A percentile compares a stretch with the other conserved stretches of the same genome.
phyloP scores from a whole-genome alignment of 345 rosid genomes.

The Heritiera fomes region DNA sequence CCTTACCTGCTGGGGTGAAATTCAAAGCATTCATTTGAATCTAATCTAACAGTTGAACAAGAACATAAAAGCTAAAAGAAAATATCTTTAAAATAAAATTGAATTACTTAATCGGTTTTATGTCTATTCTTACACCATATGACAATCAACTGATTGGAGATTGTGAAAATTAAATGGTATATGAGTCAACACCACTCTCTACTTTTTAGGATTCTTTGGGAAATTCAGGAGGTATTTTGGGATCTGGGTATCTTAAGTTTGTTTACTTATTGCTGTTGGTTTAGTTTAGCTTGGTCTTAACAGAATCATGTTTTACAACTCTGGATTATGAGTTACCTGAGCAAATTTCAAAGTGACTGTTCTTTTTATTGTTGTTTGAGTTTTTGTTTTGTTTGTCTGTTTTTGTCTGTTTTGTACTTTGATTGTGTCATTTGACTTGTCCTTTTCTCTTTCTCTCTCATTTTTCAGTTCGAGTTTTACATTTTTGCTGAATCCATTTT shows the following conservation, averaged over 20 bases:
- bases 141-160: conserved; percentile 23
- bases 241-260: conserved; percentile 18
- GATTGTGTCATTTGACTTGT: conserved; percentile 3
- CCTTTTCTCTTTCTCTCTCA: not conserved
- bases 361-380: not conserved
- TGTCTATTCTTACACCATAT: conserved; percentile 21
- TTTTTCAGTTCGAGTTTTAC: not conserved
- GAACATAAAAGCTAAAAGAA: not conserved
- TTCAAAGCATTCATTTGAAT: not conserved
- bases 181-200: not conserved
- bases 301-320: conserved; percentile 1
- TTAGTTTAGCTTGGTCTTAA: not conserved
- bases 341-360: not conserved
- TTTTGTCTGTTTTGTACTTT: not conserved
- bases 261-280: not conserved
- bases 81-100: not conserved
- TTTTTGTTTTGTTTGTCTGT: not conserved
- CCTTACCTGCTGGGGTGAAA: conserved; percentile 17
- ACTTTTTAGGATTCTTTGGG: not conserved
- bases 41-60: not conserved
- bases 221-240: conserved; percentile 22
- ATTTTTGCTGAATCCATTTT: not conserved
- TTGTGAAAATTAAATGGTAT: conserved; percentile 17
- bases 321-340: conserved; percentile 4
- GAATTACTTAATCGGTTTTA: not conserved